These are phyloP conservation scores for Xenoacremonium recifei DNA, from an alignment of 2,329 filamentous ascomycete genomes.

Conservation along the genomic window DNA sequence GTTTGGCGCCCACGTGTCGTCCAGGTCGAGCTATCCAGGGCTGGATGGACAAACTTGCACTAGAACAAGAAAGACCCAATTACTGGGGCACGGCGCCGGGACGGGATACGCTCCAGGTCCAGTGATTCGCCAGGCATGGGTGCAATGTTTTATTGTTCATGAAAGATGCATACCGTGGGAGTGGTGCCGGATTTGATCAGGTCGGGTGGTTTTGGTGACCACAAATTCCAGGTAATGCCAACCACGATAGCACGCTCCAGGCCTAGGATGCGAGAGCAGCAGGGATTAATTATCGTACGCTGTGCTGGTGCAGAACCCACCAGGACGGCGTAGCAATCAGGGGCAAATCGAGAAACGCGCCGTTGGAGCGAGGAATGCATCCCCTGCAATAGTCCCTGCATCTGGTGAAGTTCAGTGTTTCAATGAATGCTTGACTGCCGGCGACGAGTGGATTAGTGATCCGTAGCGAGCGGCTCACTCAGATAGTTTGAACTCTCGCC, in stretches of 20 bases:
- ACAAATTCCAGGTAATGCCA: not conserved
- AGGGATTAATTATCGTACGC: not conserved
- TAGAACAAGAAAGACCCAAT: constrained; percentile 5
- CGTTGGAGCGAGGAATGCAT: not conserved
- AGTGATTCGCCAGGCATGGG: constrained; percentile 7
- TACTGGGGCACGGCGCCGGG: constrained; percentile 5
- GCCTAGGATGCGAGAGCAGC: not conserved
- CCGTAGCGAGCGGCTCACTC: too few relatives aligned
- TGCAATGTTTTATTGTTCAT: constrained; percentile 1
- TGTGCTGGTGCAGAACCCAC: too few relatives aligned
- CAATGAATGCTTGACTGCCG: too few relatives aligned
- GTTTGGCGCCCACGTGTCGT: constrained; percentile 11
- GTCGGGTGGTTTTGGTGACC: not conserved
- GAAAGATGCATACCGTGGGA: not conserved
- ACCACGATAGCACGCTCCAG: not conserved
- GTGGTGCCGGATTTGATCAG: not conserved
- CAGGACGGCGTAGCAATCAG: not conserved
- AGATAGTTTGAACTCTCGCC: too few relatives aligned
- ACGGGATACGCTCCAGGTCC: constrained; percentile 3
- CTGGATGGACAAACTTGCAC: constrained; percentile 4
- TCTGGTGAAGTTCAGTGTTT: too few relatives aligned
- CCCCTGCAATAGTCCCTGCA: not conserved
- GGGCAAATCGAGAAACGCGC: not conserved
- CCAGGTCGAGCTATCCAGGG: constrained; percentile 7
- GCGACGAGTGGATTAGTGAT: too few relatives aligned